A percentile compares a stretch with the other conserved stretches of the same genome.
Conservation (phyloP, 2,329 filamentous ascomycete species). For the Cytospora piceicola region DNA sequence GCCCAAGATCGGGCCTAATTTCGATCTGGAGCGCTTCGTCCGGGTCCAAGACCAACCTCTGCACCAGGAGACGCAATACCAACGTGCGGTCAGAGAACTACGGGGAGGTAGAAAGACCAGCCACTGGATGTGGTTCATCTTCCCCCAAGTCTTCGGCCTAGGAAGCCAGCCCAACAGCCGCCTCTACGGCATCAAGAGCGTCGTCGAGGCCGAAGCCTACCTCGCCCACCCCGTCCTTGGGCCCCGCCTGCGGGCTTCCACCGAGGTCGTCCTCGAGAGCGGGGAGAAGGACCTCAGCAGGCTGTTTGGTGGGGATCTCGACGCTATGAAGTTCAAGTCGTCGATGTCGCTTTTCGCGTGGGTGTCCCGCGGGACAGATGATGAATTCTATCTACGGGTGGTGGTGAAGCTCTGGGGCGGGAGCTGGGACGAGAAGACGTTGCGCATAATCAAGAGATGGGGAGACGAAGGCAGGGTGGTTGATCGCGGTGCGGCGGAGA, state of each 20-base stretch:
- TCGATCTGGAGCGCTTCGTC: constrained; percentile 20
- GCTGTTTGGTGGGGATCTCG: constrained; percentile 9
- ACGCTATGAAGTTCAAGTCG: neutral
- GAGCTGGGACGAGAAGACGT: neutral
- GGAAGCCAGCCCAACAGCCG: constrained; percentile 16
- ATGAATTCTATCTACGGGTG: constrained; percentile 8
- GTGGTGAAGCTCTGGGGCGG: constrained; percentile 8
- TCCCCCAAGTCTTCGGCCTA: constrained; percentile 22
- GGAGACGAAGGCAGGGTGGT: neutral
- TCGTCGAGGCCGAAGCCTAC: constrained; percentile 20
- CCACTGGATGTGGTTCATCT: constrained; percentile 13
- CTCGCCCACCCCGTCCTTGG: constrained; percentile 13
- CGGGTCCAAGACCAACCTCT: neutral
- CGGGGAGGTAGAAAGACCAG: neutral
- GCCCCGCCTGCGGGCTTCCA: constrained; percentile 1
- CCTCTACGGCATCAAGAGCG: constrained; percentile 15
- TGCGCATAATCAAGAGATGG: constrained; percentile 4
- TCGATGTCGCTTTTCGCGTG: constrained; percentile 22
- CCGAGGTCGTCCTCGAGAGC: constrained; percentile 8
- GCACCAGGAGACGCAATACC: constrained; percentile 12
- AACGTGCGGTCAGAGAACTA: constrained; percentile 16
- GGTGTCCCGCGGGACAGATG: neutral
- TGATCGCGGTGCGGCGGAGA: neutral
- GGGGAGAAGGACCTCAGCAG: constrained; percentile 13
- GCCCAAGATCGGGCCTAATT: neutral